Evolutionary conservation across 352 stramenopile genomes (phyloP), one percentile per base, ranked within the genome.

Genomic region (Plasmopara halstedii): DNA sequence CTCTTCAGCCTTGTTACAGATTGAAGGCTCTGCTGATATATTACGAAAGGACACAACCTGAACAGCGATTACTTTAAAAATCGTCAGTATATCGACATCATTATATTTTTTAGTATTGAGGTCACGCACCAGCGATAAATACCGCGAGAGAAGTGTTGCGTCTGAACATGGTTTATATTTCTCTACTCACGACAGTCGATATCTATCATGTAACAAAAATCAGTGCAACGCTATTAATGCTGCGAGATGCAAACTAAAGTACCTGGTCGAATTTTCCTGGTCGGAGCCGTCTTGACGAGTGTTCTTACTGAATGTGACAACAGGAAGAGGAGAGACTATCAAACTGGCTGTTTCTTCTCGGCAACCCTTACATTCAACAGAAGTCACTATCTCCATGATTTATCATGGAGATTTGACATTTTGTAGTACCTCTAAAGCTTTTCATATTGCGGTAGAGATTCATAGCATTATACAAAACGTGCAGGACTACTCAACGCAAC

Each of bases 1-100:
- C 35, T 67, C 62, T 18, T 70, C 44, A 0, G 48, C 64, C 25
- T 56, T 56, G 23, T 7, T 53, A 35, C 66, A 78, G n/a, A 76
- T 56, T 3, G 51, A 58, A 29, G 51, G 57, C 15, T 39, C 54
- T 10, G 34, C 34, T 21, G 34, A 25, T 21, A 18, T 18, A n/a
- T 56, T 53, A 13, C 58, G 42, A 21, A 46, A 41, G 18, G 42
- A 22, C 34, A 35, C 53, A 10, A 67, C 45, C 32, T 67, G 53
- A 21, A 56, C 53, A 0, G 49, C 49, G 36, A 64, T 47, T 64
- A 31, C 41, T 26, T 11, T 6, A 19, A 42, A 42, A 8, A 32
- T 15, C 15, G 34, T 29, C 11, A 29, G 25, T 29, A 29, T 9
- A 32, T 50, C 14, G 42, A 18, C 15, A 42, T 6, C 11, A 27